Base-by-base conservation (phyloP, 768 basidiomycete genomes). In the Naganishia kalamii region DNA sequence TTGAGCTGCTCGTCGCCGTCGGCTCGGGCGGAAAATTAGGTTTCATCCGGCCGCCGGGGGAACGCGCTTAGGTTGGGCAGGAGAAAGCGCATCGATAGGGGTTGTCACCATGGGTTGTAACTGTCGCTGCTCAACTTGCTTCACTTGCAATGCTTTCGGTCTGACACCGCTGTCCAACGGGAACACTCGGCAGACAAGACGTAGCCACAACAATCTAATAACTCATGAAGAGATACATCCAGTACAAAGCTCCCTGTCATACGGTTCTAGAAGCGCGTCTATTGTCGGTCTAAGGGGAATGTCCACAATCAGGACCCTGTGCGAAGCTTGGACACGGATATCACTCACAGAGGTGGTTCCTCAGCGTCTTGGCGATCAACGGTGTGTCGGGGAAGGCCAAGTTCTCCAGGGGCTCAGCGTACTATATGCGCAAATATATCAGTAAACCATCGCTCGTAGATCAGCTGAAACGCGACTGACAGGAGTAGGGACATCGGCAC, bases 401-500 rank as follows among this genome's bases (percentile, higher is more conserved):
- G 41, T 81, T 82, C 81, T 98, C 94, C 57, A 98, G 85, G 78
- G 87, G 87, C 69, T 85, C 84, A 62, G 94, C 92, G 75, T 98
- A 98, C 89, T 94, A 71, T n/a, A n/a, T n/a, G n/a, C n/a, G n/a
- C n/a, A n/a, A n/a, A n/a, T n/a, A 10, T 62, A 52, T 48, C 59
- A 5, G 19, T 47, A 29, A 65, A 21, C 65, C n/a, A 6, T 25
- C 35, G 30, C n/a, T 43, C 6, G 29, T n/a, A 27, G 27, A 62
- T 32, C 21, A 21, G n/a, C 69, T 35, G 43, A 33, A 54, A 12
- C 19, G 19, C 2, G 7, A 74, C 89, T 71, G 65, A 90, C 92
- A 60, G 94, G 96, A 73, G 96, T 99, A 46, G 94, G 94, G 43
- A 99, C 87, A 74, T 99, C 81, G 68, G 96, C 93, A 73, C 96